Base-by-base conservation (phyloP, 306 rosid species). In the Delonix regia region DNA sequence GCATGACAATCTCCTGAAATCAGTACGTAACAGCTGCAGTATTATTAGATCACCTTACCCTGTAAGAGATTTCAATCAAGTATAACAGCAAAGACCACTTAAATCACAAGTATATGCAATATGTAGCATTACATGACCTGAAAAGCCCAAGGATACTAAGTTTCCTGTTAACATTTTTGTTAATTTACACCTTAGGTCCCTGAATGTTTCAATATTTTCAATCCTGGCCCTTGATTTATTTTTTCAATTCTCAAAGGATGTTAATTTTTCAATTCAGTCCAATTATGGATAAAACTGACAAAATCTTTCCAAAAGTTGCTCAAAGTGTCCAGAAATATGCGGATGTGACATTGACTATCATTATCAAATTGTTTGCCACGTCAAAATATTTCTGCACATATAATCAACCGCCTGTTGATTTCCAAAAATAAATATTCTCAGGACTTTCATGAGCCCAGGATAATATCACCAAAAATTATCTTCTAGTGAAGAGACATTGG, bases 1-100 rank as follows among this genome's bases (percentile, higher is more conserved):
- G 92, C 75, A 95, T 85, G 41, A 85, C 94, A 75, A 91, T 88
- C 10, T 92, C 98, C 99, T 94, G 97, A 78, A 62, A 82, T 78
- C 64, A 39, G 72, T 22, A 66, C 27, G 12, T 7, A 66, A 41
- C 3, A 66, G 30, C 71, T 65, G 39, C 33, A 39, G 10, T 21
- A 66, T 80, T 85, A 76, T 44, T 39, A 73, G 21, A 44, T 42
- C 64, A 83, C 57, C 53, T 24, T 68, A 65, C 21, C 72, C 45
- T 9, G 5, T 15, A 36, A 55, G 65, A 73, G 14, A 55, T 73
- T 59, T 66, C 25, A 41, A 42, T 30, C 61, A 75, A 44, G 49
- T 41, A 71, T 56, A 66, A 47, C 27, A 64, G 47, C 42, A 75
- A 78, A 47, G 48, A 62, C 56, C 52, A 59, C 24, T 24, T 25